Conservation (phyloP, 805 yeast genomes). For the Ogataea trehalophila region DNA sequence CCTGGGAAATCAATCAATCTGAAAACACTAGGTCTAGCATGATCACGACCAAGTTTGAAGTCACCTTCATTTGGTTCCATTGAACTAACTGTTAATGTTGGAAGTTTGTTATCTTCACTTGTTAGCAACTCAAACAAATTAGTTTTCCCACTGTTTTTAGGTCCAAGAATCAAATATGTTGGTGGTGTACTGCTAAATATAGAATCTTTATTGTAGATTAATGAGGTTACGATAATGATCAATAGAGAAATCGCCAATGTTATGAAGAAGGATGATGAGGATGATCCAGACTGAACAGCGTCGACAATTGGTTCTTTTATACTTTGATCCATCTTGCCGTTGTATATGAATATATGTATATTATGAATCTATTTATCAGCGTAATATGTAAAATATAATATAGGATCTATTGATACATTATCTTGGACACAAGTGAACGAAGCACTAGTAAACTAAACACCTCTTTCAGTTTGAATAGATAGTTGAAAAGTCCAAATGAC, state of each 20-base stretch:
- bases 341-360: no score
- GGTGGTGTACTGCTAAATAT: constrained; percentile 9
- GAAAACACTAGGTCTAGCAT: constrained; percentile 28
- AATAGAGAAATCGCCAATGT: constrained; percentile 11
- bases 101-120: constrained; percentile 7
- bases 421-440: no score
- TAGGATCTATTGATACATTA: no score
- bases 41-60: constrained; percentile 31
- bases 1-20: constrained; percentile 84
- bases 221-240: constrained; percentile 14
- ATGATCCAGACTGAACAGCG: neutral
- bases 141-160: constrained; percentile 17
- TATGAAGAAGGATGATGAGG: constrained; percentile 9
- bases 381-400: no score
- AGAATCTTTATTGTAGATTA: constrained; percentile 12
- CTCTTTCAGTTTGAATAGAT: no score
- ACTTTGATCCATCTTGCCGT: neutral
- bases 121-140: constrained; percentile 14
- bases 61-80: constrained; percentile 36
- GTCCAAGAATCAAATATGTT: constrained; percentile 13
- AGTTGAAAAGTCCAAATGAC: no score
- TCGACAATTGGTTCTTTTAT: neutral
- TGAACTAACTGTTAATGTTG: constrained; percentile 15
- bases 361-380: no score
- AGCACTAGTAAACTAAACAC: no score